Evolutionary conservation across 2,329 filamentous ascomycete genomes (phyloP), one percentile per base, ranked within the genome.

Genomic region (Lasiodiplodia hormozganensis): DNA sequence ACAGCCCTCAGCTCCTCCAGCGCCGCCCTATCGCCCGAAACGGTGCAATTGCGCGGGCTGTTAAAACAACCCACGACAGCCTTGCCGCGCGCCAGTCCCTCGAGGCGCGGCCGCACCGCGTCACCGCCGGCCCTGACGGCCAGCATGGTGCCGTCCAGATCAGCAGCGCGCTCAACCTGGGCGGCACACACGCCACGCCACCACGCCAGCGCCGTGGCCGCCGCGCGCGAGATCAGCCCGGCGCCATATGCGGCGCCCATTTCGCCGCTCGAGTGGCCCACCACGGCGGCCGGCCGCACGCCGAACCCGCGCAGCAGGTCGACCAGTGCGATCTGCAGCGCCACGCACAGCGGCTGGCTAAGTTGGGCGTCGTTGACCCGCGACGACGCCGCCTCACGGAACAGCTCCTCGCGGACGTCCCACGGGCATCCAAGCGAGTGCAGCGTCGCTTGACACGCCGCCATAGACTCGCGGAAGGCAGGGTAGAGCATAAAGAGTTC

Each of bases 141-240:
- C 23, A 78, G 36, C 81, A 82, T 82, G 0, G 74, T 72, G 28
- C 77, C 80, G 69, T 67, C 64, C 25, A 47, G 34, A 23, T 25
- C 21, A 0, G 6, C 3, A 16, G 43, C 43, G 65, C 21, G 38
- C 49, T 54, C 34, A 38, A 56, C 52, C 12, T 67, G 49, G 2
- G 57, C 51, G 2, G 51, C 51, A 11, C 7, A 28, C 8, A 54
- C 51, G 8, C 51, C 53, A 28, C 53, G 53, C 25, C 6, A 11
- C 28, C 28, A 56, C 5, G 53, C 53, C 14, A 56, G 4, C 28
- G 21, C 23, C 5, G 36, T 6, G 2, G 53, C 53, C 7, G 53
- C 25, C 4, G 2, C 3, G 2, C 28, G 25, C 53, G 53, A 28
- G 5, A 56, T 12, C 28, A 14, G 18, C 1, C 54, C 54, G 1